A percentile compares a stretch with the other conserved stretches of the same genome.
Evolutionary conservation across 257 asterid species (phyloP).

Genomic region (Nyctanthes arbortristis): DNA sequence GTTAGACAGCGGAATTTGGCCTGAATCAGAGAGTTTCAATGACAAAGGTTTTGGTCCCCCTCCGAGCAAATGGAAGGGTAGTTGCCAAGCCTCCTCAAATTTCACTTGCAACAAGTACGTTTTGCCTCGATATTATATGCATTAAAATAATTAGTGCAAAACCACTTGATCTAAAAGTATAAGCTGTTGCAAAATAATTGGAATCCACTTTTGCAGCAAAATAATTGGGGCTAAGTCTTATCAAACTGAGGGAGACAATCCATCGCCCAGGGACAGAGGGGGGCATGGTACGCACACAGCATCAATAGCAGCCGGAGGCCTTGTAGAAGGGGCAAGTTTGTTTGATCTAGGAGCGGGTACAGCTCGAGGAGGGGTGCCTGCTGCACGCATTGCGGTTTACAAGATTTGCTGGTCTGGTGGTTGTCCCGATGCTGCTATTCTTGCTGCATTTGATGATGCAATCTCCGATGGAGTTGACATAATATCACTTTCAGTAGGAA

Average conservation of each 20-base stretch:
- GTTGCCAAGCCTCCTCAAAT: constrained; percentile 37
- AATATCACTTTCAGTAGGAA: constrained; percentile 35
- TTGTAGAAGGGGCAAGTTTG: constrained; percentile 27
- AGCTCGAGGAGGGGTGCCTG: constrained; percentile 45
- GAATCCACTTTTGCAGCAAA: constrained; percentile 28
- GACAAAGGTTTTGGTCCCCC: constrained; percentile 37
- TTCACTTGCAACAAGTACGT: too few relatives aligned
- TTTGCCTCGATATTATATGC: too few relatives aligned
- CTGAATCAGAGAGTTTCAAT: constrained; percentile 39
- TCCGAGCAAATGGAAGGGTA: constrained; percentile 53
- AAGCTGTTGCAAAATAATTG: neutral
- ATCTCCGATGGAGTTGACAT: constrained; percentile 54
- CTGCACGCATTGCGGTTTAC: constrained; percentile 40
- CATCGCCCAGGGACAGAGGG: constrained; percentile 17
- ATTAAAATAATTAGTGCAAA: too few relatives aligned
- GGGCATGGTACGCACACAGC: constrained; percentile 55
- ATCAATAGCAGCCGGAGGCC: constrained; percentile 46
- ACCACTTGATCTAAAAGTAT: constrained; percentile 26
- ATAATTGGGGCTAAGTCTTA: constrained; percentile 46
- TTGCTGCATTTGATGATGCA: constrained; percentile 53
- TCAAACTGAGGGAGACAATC: neutral
- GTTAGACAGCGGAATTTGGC: constrained; percentile 47
- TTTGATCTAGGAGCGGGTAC: constrained; percentile 39
- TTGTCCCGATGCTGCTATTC: neutral
- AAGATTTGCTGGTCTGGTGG: neutral